A percentile compares a stretch with the other conserved stretches of the same genome.
Conservation (phyloP, 2,329 filamentous ascomycete genomes). For the Ophiosphaerella korrae region DNA sequence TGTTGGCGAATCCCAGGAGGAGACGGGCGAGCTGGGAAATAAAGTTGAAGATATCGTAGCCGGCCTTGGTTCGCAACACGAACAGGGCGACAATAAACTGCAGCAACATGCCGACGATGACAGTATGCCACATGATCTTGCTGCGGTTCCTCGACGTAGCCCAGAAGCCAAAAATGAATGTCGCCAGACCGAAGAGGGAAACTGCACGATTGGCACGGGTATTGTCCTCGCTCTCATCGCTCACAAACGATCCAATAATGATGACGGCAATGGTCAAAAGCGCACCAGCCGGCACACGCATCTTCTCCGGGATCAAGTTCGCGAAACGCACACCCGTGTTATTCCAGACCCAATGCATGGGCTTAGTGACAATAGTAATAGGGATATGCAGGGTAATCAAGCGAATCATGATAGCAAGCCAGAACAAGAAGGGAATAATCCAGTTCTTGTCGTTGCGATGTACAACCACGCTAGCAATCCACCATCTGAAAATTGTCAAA, state of each 20-base stretch:
- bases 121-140: conserved; percentile 55
- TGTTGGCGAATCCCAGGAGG: conserved; percentile 74
- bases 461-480: conserved; percentile 74
- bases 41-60: conserved; percentile 90
- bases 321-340: conserved; percentile 65
- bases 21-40: conserved; percentile 75
- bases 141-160: conserved; percentile 72
- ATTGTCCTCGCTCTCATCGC: conserved; percentile 74
- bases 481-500: conserved; percentile 61
- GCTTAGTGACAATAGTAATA: conserved; percentile 67
- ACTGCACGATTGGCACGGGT: conserved; percentile 79
- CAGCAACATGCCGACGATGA: conserved; percentile 85
- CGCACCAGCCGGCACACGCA: conserved; percentile 68
- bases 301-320: conserved; percentile 67
- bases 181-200: conserved; percentile 75
- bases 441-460: conserved; percentile 77
- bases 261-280: conserved; percentile 71
- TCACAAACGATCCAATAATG: conserved; percentile 77
- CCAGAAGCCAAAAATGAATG: conserved; percentile 73
- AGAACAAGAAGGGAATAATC: conserved; percentile 83
- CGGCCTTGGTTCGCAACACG: conserved; percentile 78
- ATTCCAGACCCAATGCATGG: conserved; percentile 71
- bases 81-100: conserved; percentile 91
- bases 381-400: conserved; percentile 76
- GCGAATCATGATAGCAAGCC: conserved; percentile 74